Evolutionary conservation across 108 stramenopile species (phyloP), one percentile per base, ranked within the genome.

Genomic region (Parietichytrium sp.): DNA sequence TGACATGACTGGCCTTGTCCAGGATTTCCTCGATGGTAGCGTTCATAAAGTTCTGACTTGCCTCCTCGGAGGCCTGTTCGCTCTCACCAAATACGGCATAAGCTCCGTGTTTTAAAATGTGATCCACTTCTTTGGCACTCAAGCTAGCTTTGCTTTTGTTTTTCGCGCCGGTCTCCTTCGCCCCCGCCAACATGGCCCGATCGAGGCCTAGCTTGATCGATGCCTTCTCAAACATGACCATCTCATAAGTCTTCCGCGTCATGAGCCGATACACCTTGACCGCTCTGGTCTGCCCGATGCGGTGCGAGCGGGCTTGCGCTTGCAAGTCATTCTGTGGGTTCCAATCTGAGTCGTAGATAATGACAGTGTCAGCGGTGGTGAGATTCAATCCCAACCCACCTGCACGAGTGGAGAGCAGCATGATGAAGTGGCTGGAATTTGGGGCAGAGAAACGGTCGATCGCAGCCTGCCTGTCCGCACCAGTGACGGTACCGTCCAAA

Each of bases 141-240:
- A 72, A n/a, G 20, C 38, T 45, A 16, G 61, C 2, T 25, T 72
- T 72, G 29, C 20, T 72, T 33, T 42, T 52, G 47, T 25, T 47
- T 30, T 20, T 33, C 27, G 54, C 81, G 42, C 33, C 84, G 16
- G 26, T 54, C 12, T 15, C 83, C 20, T 77, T 79, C 18, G 27
- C 48, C 2, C 93, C 94, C 29, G 94, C 93, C n/a, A 98, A 87
- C 7, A 99, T 95, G 29, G 96, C 98, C 79, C 95, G 95, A 72
- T 99, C 99, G n/a, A 99, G 91, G 51, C 96, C 98, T 90, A 98
- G 96, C 86, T 99, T 99, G 89, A 95, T 80, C n/a, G 92, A 92
- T 33, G 91, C 91, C 0, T 93, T 93, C 87, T 96, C 95, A 95
- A 99, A 98, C 97, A 99, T 99, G 18, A 93, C 94, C 78, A 98